Conservation (phyloP, 441 rosid species). For the Euphorbia celastroides region DNA sequence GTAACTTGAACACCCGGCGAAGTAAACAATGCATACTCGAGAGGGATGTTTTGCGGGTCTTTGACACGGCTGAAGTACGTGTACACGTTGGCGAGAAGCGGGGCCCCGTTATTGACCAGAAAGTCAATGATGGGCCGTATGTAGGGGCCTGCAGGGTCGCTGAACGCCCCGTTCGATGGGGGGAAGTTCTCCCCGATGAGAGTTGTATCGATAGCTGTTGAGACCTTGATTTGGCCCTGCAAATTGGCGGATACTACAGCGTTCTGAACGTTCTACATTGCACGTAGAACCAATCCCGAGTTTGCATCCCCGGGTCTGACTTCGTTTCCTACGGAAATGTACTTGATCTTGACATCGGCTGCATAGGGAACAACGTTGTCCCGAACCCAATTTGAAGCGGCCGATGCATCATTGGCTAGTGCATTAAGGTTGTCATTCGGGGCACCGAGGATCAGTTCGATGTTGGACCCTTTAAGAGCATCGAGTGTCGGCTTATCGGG, state of each 20-base stretch:
- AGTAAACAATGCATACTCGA: constrained; percentile 36
- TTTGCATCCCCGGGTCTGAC: constrained; percentile 15
- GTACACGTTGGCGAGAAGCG: constrained; percentile 47
- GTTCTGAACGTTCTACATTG: constrained; percentile 28
- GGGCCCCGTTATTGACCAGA: constrained; percentile 23
- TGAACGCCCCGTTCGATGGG: constrained; percentile 27
- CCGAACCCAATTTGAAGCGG: constrained; percentile 32
- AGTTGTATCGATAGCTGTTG: constrained; percentile 25
- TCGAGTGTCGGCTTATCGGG: constrained; percentile 35
- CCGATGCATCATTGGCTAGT: constrained; percentile 15
- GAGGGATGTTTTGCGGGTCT: constrained; percentile 11
- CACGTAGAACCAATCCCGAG: constrained; percentile 23
- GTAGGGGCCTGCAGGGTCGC: background rate
- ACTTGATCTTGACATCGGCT: constrained; percentile 24
- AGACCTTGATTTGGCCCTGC: constrained; percentile 32
- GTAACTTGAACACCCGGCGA: constrained; percentile 20
- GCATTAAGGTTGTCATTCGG: constrained; percentile 20
- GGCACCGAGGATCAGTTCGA: constrained; percentile 34
- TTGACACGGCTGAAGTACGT: constrained; percentile 27
- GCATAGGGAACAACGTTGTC: constrained; percentile 24
- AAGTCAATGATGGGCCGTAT: constrained; percentile 31
- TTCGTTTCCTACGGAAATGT: constrained; percentile 41
- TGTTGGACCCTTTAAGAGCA: constrained; percentile 39
- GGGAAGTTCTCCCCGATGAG: constrained; percentile 25
- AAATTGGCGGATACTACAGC: constrained; percentile 26